Base-by-base conservation (phyloP, 257 asterid genomes). In the Ophiorrhiza pumila region DNA sequence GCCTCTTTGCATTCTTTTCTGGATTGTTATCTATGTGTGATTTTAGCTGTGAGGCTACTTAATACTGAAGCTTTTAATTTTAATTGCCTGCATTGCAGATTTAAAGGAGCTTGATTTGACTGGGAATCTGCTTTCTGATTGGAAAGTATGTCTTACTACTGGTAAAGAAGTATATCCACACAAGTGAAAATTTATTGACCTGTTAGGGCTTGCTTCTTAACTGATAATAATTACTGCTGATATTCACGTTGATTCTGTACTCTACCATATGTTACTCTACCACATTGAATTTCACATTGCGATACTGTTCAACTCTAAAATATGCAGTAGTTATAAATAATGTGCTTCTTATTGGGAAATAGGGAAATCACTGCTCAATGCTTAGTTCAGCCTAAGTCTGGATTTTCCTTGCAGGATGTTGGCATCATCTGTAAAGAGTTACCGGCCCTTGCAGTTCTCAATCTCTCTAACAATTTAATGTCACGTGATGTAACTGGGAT, bases 31-130 rank as follows among this genome's bases (percentile, higher is more conserved):
- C 27, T 27, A 0, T 20, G 5, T 12, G 7, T 71, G 13, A 17
- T 65, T 10, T 20, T 29, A 74, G 32, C 18, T 32, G 22, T 56
- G 18, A 35, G n/a, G 59, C 15, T 45, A 58, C 39, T 31, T 68
- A 35, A 5, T 23, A 60, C 32, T 68, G 31, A 47, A 75, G 46
- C 23, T 57, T 55, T 71, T n/a, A n/a, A n/a, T n/a, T n/a, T 60
- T 63, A 29, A 70, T 71, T 45, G 73, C 12, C 55, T 61, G 57
- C 73, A 31, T 69, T 81, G 88, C 98, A 95, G 99, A 83, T 77
- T 69, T 95, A 58, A 90, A 90, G 91, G 96, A 92, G 88, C 98
- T 95, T 53, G 99, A 92, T 82, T 85, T 95, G 90, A 87, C 89
- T 74, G 98, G 97, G 78, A 95, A 87, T 79, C 84, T 95, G 74